Evolutionary conservation across 495 filamentous ascomycete species (phyloP).

Genomic region (Aspergillus kassunensis): DNA sequence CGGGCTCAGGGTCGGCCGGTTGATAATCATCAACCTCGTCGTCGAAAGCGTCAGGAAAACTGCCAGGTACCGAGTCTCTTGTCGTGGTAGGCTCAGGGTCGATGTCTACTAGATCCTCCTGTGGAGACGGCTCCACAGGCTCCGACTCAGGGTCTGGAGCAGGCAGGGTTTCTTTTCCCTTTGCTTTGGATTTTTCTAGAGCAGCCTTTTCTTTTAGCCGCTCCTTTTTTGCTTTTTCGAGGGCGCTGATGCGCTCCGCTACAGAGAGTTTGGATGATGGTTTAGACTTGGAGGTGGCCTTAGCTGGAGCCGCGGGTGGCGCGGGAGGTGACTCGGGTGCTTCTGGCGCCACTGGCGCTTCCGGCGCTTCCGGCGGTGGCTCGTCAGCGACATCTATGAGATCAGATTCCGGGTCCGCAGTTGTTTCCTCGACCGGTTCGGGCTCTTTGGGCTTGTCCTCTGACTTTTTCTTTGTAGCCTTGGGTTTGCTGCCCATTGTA

Average conservation of each 20-base stretch:
- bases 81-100: constrained; percentile 22
- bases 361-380: constrained; percentile 20
- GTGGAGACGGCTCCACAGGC: constrained; percentile 15
- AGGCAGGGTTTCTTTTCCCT: constrained; percentile 21
- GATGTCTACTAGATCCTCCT: constrained; percentile 10
- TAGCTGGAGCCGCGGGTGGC: constrained; percentile 30
- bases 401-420: constrained; percentile 23
- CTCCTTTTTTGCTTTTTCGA: constrained; percentile 43
- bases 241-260: constrained; percentile 44
- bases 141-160: constrained; percentile 18
- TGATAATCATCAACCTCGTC: constrained; percentile 18
- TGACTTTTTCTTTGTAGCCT: constrained; percentile 35
- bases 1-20: constrained; percentile 14
- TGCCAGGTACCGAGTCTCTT: constrained; percentile 39
- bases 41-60: constrained; percentile 35
- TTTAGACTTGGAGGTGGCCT: constrained; percentile 40
- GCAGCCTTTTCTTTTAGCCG: constrained; percentile 33
- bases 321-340: constrained; percentile 30
- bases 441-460: constrained; percentile 26
- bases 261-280: constrained; percentile 39
- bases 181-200: constrained; percentile 25
- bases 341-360: constrained; percentile 26
- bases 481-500: constrained; percentile 30
- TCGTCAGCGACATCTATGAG: constrained; percentile 34
- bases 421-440: constrained; percentile 25